Conservation (phyloP, 768 basidiomycete genomes). For the Mycena sanguinolenta region DNA sequence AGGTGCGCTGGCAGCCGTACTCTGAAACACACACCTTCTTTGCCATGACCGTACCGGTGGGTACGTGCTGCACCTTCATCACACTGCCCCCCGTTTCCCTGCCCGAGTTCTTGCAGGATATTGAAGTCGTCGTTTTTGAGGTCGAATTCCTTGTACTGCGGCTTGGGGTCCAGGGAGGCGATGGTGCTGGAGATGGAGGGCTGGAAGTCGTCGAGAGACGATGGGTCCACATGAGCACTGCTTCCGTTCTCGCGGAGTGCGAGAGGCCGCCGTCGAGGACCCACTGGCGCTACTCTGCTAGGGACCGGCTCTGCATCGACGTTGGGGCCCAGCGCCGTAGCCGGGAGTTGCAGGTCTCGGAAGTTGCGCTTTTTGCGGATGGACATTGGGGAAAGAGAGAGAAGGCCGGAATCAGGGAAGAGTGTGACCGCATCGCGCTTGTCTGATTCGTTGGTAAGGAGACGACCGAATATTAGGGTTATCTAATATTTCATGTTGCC, state of each 20-base stretch:
- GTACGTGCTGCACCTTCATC: conserved; percentile 93
- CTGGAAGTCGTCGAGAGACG: conserved; percentile 57
- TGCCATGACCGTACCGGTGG: conserved; percentile 94
- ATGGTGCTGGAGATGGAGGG: conserved; percentile 86
- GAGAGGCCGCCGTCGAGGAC: conserved; percentile 76
- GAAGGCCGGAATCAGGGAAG: conserved; percentile 3
- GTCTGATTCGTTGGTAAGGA: conserved; percentile 18
- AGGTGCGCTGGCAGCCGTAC: conserved; percentile 18
- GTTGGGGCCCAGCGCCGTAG: conserved; percentile 51
- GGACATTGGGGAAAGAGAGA: conserved; percentile 54
- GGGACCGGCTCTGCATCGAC: conserved; percentile 56
- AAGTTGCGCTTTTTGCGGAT: conserved; percentile 94
- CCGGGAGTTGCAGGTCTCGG: conserved; percentile 85
- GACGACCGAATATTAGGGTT: conserved; percentile 12
- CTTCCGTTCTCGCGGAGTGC: conserved; percentile 76
- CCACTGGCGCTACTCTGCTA: conserved; percentile 60
- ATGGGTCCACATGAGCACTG: conserved; percentile 41
- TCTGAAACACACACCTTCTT: conserved; percentile 81
- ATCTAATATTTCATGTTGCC: conserved; percentile 3
- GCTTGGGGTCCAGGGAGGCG: conserved; percentile 87
- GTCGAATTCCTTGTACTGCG: conserved; percentile 77
- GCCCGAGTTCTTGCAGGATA: conserved; percentile 90
- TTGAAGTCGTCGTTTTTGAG: conserved; percentile 90
- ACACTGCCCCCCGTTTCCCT: conserved; percentile 98
- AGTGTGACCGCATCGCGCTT: background rate